phyloP scores from a whole-genome alignment of 2,329 filamentous ascomycete species.

The Neofusicoccum ribis region DNA sequence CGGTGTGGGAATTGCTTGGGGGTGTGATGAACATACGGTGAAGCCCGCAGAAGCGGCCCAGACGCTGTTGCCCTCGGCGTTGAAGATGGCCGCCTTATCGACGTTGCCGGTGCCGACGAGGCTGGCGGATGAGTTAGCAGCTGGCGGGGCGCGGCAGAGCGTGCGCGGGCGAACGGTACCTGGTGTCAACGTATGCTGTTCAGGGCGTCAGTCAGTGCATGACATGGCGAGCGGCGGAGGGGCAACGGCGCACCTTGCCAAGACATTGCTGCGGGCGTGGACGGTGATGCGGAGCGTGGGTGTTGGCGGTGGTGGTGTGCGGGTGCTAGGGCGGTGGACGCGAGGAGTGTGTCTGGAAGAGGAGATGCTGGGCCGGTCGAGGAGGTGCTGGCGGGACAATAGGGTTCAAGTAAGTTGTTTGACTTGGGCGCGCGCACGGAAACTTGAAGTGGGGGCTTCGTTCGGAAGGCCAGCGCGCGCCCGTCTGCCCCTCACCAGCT shows the following conservation, averaged over 20 bases:
- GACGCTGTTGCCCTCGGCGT: constrained; percentile 53
- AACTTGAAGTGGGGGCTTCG: constrained; percentile 18
- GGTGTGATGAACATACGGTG: constrained; percentile 57
- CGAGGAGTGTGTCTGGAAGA: constrained; percentile 28
- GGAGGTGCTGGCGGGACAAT: constrained; percentile 19
- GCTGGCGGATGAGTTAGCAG: constrained; percentile 28
- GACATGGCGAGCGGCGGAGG: constrained; percentile 10
- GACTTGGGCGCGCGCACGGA: constrained; percentile 17
- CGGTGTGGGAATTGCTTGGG: constrained; percentile 1
- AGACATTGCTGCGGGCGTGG: constrained; percentile 38
- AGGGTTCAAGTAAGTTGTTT: constrained; percentile 21
- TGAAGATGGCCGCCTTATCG: constrained; percentile 54
- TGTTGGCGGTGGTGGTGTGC: constrained; percentile 19
- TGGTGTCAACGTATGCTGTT: constrained; percentile 44
- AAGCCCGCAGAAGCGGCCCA: constrained; percentile 85
- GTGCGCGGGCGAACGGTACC: constrained; percentile 28
- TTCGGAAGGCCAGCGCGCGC: constrained; percentile 14
- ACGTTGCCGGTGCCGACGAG: constrained; percentile 45
- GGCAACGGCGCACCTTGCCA: constrained; percentile 41
- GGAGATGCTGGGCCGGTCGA: constrained; percentile 21
- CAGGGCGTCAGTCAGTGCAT: constrained; percentile 26
- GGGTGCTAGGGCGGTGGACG: constrained; percentile 25
- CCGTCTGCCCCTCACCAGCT: constrained; percentile 19
- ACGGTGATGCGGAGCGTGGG: constrained; percentile 3
- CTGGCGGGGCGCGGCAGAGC: neutral